Conservation (phyloP, 208 protist genomes). For the Leishmania gerbilli region DNA sequence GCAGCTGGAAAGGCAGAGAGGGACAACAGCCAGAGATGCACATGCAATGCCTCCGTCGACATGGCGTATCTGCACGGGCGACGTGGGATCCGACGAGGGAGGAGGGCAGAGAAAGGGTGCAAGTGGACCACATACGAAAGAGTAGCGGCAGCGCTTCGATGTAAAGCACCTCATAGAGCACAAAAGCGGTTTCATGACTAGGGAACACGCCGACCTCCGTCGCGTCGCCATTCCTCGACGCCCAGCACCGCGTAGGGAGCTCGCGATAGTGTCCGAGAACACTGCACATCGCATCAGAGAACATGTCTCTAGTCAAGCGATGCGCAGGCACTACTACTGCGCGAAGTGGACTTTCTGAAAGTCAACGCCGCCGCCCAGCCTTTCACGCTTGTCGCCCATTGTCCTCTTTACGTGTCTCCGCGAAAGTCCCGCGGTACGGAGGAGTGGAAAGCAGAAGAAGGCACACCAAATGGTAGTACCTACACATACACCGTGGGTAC, state of each 20-base stretch:
- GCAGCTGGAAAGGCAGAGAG: background rate
- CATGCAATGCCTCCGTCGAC: background rate
- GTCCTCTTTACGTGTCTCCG: background rate
- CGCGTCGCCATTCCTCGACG: background rate
- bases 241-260: background rate
- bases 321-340: background rate
- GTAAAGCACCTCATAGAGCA: background rate
- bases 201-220: background rate
- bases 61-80: background rate
- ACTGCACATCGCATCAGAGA: background rate
- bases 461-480: background rate
- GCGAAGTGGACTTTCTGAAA: background rate
- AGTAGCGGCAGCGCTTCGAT: background rate
- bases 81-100: background rate
- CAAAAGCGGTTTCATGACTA: background rate
- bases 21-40: background rate
- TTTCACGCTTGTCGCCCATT: background rate
- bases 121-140: background rate
- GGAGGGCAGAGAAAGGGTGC: background rate
- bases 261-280: background rate
- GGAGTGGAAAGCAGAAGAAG: background rate
- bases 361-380: background rate
- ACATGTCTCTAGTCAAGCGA: background rate
- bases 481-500: background rate
- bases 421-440: background rate